Evolutionary conservation across 2,329 filamentous ascomycete genomes (phyloP).

Genomic region (Orbilia ellipsospora): DNA sequence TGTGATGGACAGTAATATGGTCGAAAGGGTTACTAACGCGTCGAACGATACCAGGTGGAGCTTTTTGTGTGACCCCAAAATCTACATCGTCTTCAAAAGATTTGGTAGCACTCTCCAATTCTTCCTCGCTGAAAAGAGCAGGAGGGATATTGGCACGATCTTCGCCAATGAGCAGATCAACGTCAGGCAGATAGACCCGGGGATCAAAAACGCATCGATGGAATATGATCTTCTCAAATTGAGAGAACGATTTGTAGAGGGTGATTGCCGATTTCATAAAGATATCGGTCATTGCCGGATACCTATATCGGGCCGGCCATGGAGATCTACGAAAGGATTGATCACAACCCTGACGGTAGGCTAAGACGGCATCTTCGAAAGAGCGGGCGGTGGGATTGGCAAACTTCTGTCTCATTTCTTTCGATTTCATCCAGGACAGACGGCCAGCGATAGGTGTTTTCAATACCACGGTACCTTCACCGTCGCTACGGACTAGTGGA

Average conservation of each 20-base stretch:
- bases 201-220: constrained; percentile 15
- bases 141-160: background rate
- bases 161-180: constrained; percentile 13
- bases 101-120: background rate
- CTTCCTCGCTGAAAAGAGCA: constrained; percentile 5
- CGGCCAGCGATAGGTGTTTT: constrained; percentile 4
- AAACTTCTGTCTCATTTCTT: constrained; percentile 8
- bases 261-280: constrained; percentile 34
- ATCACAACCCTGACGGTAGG: background rate
- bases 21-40: background rate
- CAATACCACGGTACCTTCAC: constrained; percentile 39
- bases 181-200: background rate
- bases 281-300: constrained; percentile 8
- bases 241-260: constrained; percentile 24
- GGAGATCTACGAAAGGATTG: background rate
- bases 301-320: constrained; percentile 12
- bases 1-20: background rate
- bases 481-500: constrained; percentile 34
- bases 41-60: background rate
- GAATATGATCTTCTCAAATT: constrained; percentile 29
- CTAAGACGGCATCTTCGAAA: constrained; percentile 1
- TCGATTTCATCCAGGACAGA: constrained; percentile 9
- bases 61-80: background rate
- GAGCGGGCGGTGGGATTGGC: constrained; percentile 23
- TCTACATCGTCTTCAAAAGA: background rate